Conservation (phyloP, 192 early-diverging fungal species). For the Coemansia sp. region DNA sequence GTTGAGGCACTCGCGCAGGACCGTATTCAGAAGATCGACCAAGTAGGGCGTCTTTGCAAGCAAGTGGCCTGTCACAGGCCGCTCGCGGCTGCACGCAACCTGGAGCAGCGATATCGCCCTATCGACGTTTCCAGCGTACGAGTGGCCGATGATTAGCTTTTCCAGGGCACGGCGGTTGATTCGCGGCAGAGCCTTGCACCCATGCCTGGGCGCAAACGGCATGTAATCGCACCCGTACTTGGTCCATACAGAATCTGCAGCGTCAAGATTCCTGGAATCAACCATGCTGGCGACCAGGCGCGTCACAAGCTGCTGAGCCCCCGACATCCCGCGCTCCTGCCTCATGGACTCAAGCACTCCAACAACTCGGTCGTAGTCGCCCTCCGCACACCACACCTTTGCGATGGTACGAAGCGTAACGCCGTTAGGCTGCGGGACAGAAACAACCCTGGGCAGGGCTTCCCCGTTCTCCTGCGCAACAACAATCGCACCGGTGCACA, state of each 20-base stretch:
- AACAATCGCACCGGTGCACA: slow-evolving; percentile 4
- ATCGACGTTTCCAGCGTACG: slow-evolving; percentile 8
- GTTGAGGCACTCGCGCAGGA: slow-evolving; percentile 16
- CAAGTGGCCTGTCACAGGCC: neutral
- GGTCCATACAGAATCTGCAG: slow-evolving; percentile 16
- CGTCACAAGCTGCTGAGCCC: slow-evolving; percentile 22
- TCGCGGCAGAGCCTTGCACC: neutral
- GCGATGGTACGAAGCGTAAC: slow-evolving; percentile 15
- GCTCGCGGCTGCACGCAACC: slow-evolving; percentile 2
- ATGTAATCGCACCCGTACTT: slow-evolving; percentile 5
- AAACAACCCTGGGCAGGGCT: neutral
- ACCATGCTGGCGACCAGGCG: slow-evolving; percentile 12
- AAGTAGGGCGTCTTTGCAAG: neutral
- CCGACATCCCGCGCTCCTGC: neutral
- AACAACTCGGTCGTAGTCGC: neutral
- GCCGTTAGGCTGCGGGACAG: slow-evolving; percentile 17
- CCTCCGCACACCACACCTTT: slow-evolving; percentile 10
- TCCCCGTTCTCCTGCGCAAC: neutral
- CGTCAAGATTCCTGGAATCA: slow-evolving; percentile 12
- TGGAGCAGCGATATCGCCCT: slow-evolving; percentile 16
- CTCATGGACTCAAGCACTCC: neutral
- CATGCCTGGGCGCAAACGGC: neutral
- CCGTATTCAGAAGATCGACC: slow-evolving; percentile 16
- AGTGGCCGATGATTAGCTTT: slow-evolving; percentile 27
- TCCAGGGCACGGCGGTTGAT: slow-evolving; percentile 26